Conservation (phyloP, 169 alveolate species). For the Eimeria nieschulzi region DNA sequence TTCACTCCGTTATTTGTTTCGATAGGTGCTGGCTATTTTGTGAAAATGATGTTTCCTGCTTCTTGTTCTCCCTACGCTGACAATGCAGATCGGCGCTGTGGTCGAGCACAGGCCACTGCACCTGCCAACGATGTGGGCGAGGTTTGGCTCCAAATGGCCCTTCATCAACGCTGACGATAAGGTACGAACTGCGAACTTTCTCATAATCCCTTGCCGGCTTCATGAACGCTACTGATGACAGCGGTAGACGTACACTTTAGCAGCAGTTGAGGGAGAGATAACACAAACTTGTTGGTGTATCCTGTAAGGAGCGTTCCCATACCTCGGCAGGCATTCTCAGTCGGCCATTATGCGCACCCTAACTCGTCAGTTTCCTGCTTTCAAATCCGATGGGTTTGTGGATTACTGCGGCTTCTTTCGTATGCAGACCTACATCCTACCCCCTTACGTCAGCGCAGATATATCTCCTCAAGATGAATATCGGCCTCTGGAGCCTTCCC, state of each 20-base stretch:
- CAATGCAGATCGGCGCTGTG: constrained; percentile 11
- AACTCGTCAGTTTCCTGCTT: background rate
- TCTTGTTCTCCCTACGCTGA: background rate
- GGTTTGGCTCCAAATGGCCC: constrained; percentile 9
- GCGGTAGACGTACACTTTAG: no score
- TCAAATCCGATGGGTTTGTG: background rate
- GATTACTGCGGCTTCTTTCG: background rate
- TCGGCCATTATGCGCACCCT: no score
- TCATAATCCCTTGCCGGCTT: background rate
- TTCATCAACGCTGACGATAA: background rate
- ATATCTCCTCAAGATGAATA: constrained; percentile 1
- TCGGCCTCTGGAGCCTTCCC: constrained; percentile 1
- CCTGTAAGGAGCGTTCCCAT: no score
- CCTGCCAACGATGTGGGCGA: constrained; percentile 1
- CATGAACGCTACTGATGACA: no score
- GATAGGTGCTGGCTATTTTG: background rate
- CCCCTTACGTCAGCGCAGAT: constrained; percentile 10
- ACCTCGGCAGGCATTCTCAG: no score
- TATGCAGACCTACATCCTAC: constrained; percentile 1
- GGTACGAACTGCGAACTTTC: background rate
- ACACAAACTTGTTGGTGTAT: no score
- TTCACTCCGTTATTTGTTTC: background rate
- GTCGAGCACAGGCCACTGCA: constrained; percentile 9
- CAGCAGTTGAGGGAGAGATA: no score
- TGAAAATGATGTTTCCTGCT: background rate